phyloP scores from a whole-genome alignment of 1,284 basidiomycete species.

The Ustilago shanxiensis region DNA sequence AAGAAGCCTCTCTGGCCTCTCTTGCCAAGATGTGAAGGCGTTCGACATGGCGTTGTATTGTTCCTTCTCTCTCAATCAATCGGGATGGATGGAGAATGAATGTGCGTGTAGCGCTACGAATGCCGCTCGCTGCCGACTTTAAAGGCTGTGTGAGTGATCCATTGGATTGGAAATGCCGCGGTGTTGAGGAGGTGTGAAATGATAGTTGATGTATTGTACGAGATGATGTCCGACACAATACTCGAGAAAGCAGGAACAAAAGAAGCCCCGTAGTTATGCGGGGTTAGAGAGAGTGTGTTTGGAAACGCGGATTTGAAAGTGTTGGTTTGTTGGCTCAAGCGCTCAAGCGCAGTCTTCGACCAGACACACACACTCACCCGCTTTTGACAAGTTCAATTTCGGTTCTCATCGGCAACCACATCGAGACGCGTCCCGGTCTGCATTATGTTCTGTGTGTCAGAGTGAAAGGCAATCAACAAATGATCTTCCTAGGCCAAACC shows the following conservation, averaged over 20 bases:
- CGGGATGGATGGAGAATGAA: not conserved
- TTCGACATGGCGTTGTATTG: constrained; percentile 31
- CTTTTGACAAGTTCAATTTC: constrained; percentile 2
- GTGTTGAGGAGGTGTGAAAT: not conserved
- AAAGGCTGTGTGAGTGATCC: no score
- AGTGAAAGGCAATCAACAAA: no score
- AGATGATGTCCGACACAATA: not conserved
- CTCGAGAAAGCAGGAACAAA: constrained; percentile 3
- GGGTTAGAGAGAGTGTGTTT: not conserved
- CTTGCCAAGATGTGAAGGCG: constrained; percentile 41
- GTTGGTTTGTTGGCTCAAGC: constrained; percentile 40
- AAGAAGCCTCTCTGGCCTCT: constrained; percentile 43
- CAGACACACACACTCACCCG: no score
- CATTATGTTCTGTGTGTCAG: not conserved
- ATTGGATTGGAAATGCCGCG: not conserved
- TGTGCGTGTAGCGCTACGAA: not conserved
- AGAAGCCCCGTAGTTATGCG: not conserved
- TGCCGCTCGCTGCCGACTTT: no score
- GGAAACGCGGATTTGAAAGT: constrained; percentile 12
- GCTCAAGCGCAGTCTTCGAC: no score
- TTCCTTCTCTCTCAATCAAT: no score
- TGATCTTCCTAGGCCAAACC: no score
- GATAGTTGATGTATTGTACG: no score
- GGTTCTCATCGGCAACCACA: constrained; percentile 27
- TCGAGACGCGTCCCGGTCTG: not conserved